phyloP scores from a whole-genome alignment of 192 early-diverging fungal genomes.

The Coemansia sp. region DNA sequence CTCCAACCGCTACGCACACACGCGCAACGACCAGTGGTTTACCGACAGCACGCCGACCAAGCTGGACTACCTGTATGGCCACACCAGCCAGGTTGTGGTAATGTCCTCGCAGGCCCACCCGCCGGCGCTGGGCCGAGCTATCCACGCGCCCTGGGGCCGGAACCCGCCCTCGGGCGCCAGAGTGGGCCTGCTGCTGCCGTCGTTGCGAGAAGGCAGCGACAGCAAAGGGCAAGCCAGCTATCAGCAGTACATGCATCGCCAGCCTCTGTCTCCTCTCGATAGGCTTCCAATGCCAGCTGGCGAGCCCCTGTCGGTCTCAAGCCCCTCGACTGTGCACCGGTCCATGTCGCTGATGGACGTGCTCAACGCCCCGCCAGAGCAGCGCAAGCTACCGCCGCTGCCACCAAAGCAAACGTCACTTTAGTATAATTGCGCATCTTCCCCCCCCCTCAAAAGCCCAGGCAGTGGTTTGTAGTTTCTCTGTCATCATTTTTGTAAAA shows the following conservation, averaged over 20 bases:
- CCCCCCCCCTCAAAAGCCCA: neutral
- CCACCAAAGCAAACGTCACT: conserved; percentile 16
- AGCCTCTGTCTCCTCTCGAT: too few species aligned
- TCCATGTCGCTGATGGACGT: conserved; percentile 50
- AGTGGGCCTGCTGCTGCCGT: conserved; percentile 3
- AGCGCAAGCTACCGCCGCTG: conserved; percentile 49
- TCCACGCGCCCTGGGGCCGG: neutral
- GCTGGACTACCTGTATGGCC: conserved; percentile 38
- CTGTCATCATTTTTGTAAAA: too few species aligned
- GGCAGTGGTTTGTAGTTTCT: neutral
- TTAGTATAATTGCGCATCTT: neutral
- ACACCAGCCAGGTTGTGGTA: conserved; percentile 8
- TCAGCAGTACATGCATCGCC: too few species aligned
- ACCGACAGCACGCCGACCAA: conserved; percentile 19
- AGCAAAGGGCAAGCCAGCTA: neutral
- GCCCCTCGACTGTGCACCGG: conserved; percentile 21
- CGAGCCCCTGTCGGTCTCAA: neutral
- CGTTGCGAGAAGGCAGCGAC: neutral
- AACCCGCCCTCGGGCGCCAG: neutral
- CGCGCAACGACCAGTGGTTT: conserved; percentile 50
- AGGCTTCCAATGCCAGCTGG: neutral
- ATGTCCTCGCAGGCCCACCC: conserved; percentile 12
- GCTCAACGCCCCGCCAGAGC: conserved; percentile 48
- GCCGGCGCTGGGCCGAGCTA: neutral
- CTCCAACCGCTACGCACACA: conserved; percentile 21